Conservation (phyloP, 441 rosid genomes). For the Cnidoscolus chayamansa region DNA sequence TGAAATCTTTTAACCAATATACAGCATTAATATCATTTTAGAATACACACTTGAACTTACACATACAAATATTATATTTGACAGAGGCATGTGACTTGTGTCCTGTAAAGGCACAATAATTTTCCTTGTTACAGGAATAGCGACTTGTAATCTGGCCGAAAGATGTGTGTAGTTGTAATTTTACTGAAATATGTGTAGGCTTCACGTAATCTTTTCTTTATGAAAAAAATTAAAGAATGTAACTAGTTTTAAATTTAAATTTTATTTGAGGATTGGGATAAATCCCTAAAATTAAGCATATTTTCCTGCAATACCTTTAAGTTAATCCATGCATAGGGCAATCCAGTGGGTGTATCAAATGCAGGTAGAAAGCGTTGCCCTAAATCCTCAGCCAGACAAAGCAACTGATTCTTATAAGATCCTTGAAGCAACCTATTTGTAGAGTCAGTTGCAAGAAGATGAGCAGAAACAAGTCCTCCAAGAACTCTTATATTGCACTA, state of each 20-base stretch:
- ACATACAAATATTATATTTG: neutral
- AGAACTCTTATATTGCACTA: slow-evolving; percentile 98
- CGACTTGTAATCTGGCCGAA: neutral
- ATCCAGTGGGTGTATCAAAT: slow-evolving; percentile 93
- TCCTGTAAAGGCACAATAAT: neutral
- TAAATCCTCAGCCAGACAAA: slow-evolving; percentile 80
- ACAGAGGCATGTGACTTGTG: neutral
- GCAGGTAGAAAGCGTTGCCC: slow-evolving; percentile 82
- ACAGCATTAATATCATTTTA: neutral
- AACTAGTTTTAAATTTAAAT: neutral
- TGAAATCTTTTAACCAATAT: neutral
- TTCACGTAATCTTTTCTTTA: neutral
- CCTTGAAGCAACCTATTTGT: slow-evolving; percentile 70
- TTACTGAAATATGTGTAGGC: neutral
- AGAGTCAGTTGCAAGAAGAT: slow-evolving; percentile 91
- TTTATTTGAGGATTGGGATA: slow-evolving; percentile 9
- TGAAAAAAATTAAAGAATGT: neutral
- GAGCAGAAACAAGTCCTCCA: slow-evolving; percentile 98
- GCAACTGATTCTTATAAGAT: slow-evolving; percentile 73
- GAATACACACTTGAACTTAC: neutral
- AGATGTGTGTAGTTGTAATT: neutral
- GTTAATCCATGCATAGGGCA: slow-evolving; percentile 91
- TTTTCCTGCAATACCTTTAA: slow-evolving; percentile 56
- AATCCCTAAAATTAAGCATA: slow-evolving; percentile 18
- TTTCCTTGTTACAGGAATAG: neutral